phyloP scores from a whole-genome alignment of 768 basidiomycete genomes.

The Pleurotus citrinopileatus region DNA sequence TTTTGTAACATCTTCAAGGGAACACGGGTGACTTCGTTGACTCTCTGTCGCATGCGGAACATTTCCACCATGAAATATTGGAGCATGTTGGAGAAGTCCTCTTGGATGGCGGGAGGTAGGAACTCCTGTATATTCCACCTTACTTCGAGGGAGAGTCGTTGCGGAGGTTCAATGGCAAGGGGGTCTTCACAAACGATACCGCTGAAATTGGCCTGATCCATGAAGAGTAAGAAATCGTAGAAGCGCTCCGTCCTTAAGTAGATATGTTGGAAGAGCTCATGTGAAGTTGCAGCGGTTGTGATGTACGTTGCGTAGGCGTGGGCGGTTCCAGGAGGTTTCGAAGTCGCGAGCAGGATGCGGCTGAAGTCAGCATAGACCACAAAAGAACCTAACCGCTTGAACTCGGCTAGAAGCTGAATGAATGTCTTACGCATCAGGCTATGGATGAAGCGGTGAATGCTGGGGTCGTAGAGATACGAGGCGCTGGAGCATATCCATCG shows the following conservation, averaged over 20 bases:
- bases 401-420: constrained; percentile 94
- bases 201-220: constrained; percentile 92
- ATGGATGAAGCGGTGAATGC: constrained; percentile 89
- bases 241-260: constrained; percentile 83
- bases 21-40: constrained; percentile 54
- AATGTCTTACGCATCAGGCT: constrained; percentile 98
- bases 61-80: constrained; percentile 86
- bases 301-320: constrained; percentile 96
- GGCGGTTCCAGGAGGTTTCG: constrained; percentile 94
- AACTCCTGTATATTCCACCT: constrained; percentile 92
- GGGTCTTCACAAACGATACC: constrained; percentile 87
- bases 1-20: constrained; percentile 70
- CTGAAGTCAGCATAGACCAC: constrained; percentile 94
- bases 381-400: constrained; percentile 90
- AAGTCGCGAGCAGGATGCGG: constrained; percentile 85
- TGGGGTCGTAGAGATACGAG: constrained; percentile 88
- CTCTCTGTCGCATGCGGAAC: constrained; percentile 69
- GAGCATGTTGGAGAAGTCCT: constrained; percentile 68
- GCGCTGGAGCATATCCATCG: constrained; percentile 89
- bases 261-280: constrained; percentile 94
- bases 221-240: constrained; percentile 93
- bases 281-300: constrained; percentile 86
- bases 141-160: constrained; percentile 74
- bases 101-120: constrained; percentile 80
- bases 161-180: constrained; percentile 60